Percentiles rank a stretch among this genome's conserved stretches.
Evolutionary conservation across 352 stramenopile species (phyloP).

Genomic region (Pythium utonaiense): DNA sequence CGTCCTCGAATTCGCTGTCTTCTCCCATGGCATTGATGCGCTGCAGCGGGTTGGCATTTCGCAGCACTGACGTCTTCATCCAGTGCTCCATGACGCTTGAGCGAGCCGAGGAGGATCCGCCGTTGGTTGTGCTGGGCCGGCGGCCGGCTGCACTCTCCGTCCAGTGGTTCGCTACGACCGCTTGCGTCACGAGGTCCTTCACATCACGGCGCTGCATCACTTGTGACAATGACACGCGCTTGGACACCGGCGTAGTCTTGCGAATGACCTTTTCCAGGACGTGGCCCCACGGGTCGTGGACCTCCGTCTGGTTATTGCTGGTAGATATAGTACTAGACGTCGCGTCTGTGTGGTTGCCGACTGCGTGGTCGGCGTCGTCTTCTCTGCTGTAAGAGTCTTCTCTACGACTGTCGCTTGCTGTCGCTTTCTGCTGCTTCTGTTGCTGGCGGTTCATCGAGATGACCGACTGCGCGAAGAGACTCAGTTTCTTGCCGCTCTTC

Average conservation of each 20-base stretch:
- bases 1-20: constrained; percentile 23
- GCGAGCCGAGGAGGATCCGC: constrained; percentile 2
- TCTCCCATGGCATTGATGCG: constrained; percentile 1
- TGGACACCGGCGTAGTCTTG: constrained; percentile 9
- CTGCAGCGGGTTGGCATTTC: constrained; percentile 20
- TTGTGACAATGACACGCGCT: constrained; percentile 36
- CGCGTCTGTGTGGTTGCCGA: not conserved
- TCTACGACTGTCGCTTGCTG: not conserved
- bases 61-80: constrained; percentile 43
- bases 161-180: constrained; percentile 30
- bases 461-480: constrained; percentile 5
- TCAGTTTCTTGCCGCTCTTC: not conserved
- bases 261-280: constrained; percentile 13
- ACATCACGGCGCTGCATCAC: constrained; percentile 54
- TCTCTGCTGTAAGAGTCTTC: not conserved
- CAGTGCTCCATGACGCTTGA: constrained; percentile 64
- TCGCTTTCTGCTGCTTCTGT: not conserved
- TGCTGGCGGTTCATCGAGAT: constrained; percentile 15
- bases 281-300: constrained; percentile 13
- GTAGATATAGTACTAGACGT: not conserved
- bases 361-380: not conserved
- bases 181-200: constrained; percentile 58
- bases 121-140: constrained; percentile 8
- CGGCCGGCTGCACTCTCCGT: not conserved
- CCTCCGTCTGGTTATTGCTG: constrained; percentile 4